Evolutionary conservation across 768 basidiomycete genomes (phyloP), one percentile per base, ranked within the genome.

Genomic region (Galerina marginata): DNA sequence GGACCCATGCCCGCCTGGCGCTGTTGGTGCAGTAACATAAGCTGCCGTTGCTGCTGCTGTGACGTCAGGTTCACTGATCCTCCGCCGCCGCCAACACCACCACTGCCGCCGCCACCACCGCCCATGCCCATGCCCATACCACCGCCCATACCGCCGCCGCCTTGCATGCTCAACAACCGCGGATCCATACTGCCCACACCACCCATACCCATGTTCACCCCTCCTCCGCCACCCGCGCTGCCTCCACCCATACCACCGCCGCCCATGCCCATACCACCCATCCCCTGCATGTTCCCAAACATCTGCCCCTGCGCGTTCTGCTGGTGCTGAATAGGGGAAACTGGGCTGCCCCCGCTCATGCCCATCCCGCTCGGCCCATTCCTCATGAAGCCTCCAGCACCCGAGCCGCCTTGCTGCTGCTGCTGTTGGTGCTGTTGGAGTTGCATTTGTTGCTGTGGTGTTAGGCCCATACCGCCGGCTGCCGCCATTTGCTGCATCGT

Each of bases 21-120:
- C 49, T 75, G 73, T 42, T 77, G 76, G 60, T 75, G 72, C 59
- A 75, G 65, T 23, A 86, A 56, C 57, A 86, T 79, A 53, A 75
- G 65, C 56, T 75, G 74, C 36, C 83, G 77, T 63, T 85, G 86
- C 33, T 83, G 78, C 9, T 68, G 57, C 59, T 69, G 70, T 39
- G 67, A 58, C 29, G 53, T 63, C 25, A 65, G 37, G 61, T 63
- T 68, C 33, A 59, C 59, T 65, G 67, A 29, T 64, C 65, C 61
- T 48, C 54, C 50, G 44, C 45, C 39, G 59, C 63, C 26, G 65
- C 72, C 16, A n/a, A 61, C 63, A 9, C 70, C 70, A 9, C 66
- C 76, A 58, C 52, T 71, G 57, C 58, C 68, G 9, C 49, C 43
- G 20, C 33, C 11, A 62, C 54, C 62, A 33, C 62, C 52, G 61